These are phyloP conservation scores for Colletotrichum echinochloae DNA, from an alignment of 2,329 filamentous ascomycete species.

Conservation along the genomic window DNA sequence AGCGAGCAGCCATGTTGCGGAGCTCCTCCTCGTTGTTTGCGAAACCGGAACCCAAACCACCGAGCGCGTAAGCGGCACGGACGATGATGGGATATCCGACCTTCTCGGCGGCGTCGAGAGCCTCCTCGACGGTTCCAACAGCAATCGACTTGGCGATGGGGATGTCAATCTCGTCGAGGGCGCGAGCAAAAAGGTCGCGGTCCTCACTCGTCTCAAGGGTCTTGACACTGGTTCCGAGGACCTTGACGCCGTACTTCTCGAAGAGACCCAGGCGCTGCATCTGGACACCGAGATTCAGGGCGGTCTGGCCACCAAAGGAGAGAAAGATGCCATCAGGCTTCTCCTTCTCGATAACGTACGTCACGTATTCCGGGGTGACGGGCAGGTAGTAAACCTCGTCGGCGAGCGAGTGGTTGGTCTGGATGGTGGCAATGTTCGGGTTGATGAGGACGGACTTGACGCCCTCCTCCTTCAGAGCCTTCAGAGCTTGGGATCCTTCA, in stretches of 20 bases:
- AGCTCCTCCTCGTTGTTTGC: conserved; percentile 95
- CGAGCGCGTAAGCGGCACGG: conserved; percentile 94
- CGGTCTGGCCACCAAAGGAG: conserved; percentile 97
- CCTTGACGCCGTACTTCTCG: conserved; percentile 94
- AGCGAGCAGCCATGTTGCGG: conserved; percentile 91
- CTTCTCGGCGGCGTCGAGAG: conserved; percentile 84
- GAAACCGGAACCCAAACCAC: conserved; percentile 96
- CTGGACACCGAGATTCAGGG: conserved; percentile 94
- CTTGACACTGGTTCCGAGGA: conserved; percentile 93
- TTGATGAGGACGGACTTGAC: conserved; percentile 94
- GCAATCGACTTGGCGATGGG: conserved; percentile 97
- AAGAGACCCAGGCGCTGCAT: conserved; percentile 97
- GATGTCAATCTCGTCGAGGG: conserved; percentile 96
- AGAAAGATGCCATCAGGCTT: conserved; percentile 97
- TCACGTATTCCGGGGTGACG: conserved; percentile 97
- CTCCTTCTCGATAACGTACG: conserved; percentile 96
- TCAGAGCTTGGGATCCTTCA: conserved; percentile 92
- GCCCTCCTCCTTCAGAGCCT: conserved; percentile 95
- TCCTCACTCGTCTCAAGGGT: conserved; percentile 96
- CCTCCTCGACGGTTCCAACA: conserved; percentile 90
- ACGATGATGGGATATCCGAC: conserved; percentile 99
- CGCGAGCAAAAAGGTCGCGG: conserved; percentile 94
- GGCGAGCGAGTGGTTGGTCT: conserved; percentile 94
- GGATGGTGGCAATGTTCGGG: conserved; percentile 98
- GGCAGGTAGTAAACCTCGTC: conserved; percentile 99